Conservation (phyloP, 2,329 filamentous ascomycete genomes). For the Salinomyces thailandicus region DNA sequence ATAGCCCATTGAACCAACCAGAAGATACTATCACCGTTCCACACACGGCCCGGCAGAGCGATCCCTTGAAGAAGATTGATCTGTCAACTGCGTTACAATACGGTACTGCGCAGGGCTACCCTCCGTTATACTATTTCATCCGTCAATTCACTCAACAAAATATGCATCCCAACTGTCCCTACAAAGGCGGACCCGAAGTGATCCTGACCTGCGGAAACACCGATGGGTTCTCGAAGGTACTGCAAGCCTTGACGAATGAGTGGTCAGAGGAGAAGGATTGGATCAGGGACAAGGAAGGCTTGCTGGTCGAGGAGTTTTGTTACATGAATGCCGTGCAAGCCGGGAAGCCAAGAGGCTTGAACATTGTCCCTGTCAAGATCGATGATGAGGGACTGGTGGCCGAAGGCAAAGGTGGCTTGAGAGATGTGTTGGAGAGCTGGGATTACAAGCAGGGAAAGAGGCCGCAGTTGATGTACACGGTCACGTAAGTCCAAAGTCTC, state of each 20-base stretch:
- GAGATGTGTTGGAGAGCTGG: constrained; percentile 75
- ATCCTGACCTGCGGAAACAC: constrained; percentile 73
- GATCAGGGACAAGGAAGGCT: constrained; percentile 57
- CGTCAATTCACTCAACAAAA: constrained; percentile 66
- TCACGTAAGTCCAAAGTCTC: constrained; percentile 53
- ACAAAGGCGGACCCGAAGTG: constrained; percentile 64
- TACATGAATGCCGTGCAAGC: constrained; percentile 69
- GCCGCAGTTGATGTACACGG: constrained; percentile 80
- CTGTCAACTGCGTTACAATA: constrained; percentile 77
- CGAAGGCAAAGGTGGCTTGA: constrained; percentile 59
- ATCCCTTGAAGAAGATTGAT: constrained; percentile 63
- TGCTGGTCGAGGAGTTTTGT: constrained; percentile 70
- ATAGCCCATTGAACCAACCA: constrained; percentile 26
- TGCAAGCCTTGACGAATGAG: constrained; percentile 64
- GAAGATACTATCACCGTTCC: constrained; percentile 53
- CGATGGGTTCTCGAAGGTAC: constrained; percentile 69
- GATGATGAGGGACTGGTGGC: constrained; percentile 74
- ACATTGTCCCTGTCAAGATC: constrained; percentile 62
- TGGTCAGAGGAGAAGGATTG: constrained; percentile 63
- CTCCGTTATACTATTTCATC: constrained; percentile 65
- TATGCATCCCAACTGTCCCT: constrained; percentile 73
- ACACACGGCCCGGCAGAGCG: constrained; percentile 48
- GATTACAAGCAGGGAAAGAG: constrained; percentile 61
- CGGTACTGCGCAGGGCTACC: constrained; percentile 71
- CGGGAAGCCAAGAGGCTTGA: constrained; percentile 56